Base-by-base conservation (phyloP, 1,284 basidiomycete species). In the Ustilago curta region DNA sequence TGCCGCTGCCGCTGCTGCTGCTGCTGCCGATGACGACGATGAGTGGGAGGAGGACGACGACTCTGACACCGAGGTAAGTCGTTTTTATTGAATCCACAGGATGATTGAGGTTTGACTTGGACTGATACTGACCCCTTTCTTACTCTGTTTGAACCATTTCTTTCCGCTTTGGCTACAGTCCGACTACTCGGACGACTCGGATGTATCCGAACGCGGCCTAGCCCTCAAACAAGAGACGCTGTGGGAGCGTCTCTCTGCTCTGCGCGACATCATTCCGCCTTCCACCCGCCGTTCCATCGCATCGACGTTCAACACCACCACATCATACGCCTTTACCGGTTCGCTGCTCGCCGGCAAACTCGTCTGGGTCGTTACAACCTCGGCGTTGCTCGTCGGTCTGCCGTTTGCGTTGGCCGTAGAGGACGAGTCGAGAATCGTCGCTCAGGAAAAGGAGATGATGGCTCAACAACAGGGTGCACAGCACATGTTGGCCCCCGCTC, bases 221-320 rank as follows among this genome's bases (percentile, higher is more conserved):
- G 61, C 74, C 4, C 42, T 82, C 8, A 57, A 63, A 31, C 58
- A 79, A 37, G 96, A 99, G 87, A 90, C 94, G n/a, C 77, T 97
- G 78, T 88, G 90, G 80, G 94, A 98, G 87, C 93, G 96, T 67
- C 81, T 99, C 82, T 88, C 90, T 64, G 96, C 96, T 23, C 91
- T 99, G 83, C 91, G 92, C 77, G 96, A 99, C 88, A 97, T 99
- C 83, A 90, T 99, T 9, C 92, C 95, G 2, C 95, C 97, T 21
- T 88, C 91, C 18, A 95, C 95, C 37, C 91, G 97, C 70, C 90
- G 92, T 76, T 87, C 87, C 77, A 90, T 98, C 71, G 86, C 89
- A 40, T 88, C 89, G 42, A 89, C 89, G 59, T 84, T 92, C 75
- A 88, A 88, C 58, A 89, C 92, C 0, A 88, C 90, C 14, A 87